Base-by-base conservation (phyloP, 306 rosid genomes). In the Casuarina cunninghamiana region DNA sequence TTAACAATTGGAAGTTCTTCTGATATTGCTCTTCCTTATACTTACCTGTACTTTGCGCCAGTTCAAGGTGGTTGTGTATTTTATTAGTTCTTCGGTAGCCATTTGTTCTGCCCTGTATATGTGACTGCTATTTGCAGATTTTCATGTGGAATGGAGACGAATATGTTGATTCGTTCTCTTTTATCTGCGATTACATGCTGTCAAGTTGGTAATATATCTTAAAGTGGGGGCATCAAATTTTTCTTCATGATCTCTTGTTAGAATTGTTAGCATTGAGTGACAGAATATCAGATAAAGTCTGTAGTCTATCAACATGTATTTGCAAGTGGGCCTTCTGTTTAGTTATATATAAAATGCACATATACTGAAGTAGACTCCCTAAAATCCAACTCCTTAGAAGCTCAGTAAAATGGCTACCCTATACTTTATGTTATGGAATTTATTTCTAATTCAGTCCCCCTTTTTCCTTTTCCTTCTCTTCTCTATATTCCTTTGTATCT, bases 401-500 rank as follows among this genome's bases (percentile, higher is more conserved):
- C 41, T 45, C 16, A 63, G 58, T 35, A 49, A 53, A 74, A 17
- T 76, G 19, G 65, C 83, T 78, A 13, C 75, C 54, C 39, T n/a
- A 49, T 37, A 19, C 65, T 57, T 9, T 10, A 21, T 21, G 9
- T 21, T 21, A 19, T 57, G 6, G 13, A 57, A 57, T 57, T 21
- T 57, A 57, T 5, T 6, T 57, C 65, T 57, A 21, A 57, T 9
- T 26, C 7, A 9, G 12, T 8, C 48, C 11, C 49, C 45, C 50
- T 53, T 38, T 74, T 78, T 43, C 38, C 74, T 41, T 21, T 75
- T 17, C 12, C 50, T 79, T 84, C 66, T 68, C 11, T 65, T 15
- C 11, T 17, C 63, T 53, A 57, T 62, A 79, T 80, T 83, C 51
- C 71, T 82, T 73, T 79, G 68, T 43, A 45, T 83, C 80, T 49